Percentiles rank a stretch among this genome's conserved stretches.
Conservation (phyloP, 2,329 filamentous ascomycete genomes). For the Penicillium thymicola region DNA sequence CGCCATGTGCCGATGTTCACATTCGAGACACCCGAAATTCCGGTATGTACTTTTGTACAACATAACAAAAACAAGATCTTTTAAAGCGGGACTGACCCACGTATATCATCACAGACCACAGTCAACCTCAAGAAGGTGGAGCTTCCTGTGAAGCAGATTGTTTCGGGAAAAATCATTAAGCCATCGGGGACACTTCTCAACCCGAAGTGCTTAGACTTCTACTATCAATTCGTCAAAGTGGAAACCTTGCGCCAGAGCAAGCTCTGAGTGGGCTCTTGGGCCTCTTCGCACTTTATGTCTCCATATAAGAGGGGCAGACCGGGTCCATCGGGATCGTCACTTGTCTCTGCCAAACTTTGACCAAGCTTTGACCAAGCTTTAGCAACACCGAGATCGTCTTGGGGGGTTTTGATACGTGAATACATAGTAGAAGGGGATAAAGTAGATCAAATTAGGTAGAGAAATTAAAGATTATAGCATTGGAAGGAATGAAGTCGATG, state of each 20-base stretch:
- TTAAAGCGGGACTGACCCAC: constrained; percentile 50
- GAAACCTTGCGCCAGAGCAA: constrained; percentile 49
- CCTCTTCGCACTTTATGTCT: constrained; percentile 6
- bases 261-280: constrained; percentile 9
- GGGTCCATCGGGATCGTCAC: constrained; percentile 13
- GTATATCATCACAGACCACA: constrained; percentile 56
- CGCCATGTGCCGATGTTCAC: constrained; percentile 76
- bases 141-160: constrained; percentile 77
- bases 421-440: neutral
- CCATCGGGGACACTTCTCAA: constrained; percentile 74
- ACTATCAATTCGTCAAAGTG: constrained; percentile 72
- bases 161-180: constrained; percentile 69
- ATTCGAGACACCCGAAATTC: constrained; percentile 77
- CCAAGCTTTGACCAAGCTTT: constrained; percentile 27
- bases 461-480: neutral
- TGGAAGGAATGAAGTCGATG: neutral
- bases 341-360: constrained; percentile 23
- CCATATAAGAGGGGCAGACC: constrained; percentile 5
- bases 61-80: constrained; percentile 52
- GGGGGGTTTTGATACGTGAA: too few relatives aligned
- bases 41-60: constrained; percentile 35
- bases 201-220: constrained; percentile 69
- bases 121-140: constrained; percentile 85
- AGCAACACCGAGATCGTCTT: neutral
- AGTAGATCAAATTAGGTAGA: neutral